These are phyloP conservation scores for Thinopyrum elongatum DNA, from an alignment of 176 grass and related monocot genomes.

Conservation along the genomic window DNA sequence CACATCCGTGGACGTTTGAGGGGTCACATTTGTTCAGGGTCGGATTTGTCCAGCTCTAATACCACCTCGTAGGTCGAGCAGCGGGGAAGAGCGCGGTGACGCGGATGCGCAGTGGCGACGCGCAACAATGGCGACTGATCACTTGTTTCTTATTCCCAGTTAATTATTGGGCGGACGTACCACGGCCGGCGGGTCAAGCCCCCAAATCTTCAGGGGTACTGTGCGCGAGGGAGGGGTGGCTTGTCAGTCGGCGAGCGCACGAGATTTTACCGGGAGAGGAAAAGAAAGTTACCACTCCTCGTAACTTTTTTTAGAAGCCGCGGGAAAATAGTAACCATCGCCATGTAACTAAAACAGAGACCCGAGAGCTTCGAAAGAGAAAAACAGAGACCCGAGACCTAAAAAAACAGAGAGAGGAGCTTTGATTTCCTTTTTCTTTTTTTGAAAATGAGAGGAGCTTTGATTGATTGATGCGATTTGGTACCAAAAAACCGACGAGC, in stretches of 20 bases:
- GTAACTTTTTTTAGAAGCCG: background rate
- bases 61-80: background rate
- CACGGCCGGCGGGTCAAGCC: slow-evolving; percentile 15
- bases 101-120: slow-evolving; percentile 7
- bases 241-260: background rate
- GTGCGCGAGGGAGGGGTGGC: background rate
- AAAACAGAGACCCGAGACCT: no score
- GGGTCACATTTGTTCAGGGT: no score
- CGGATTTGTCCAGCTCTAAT: no score
- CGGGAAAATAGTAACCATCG: background rate
- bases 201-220: slow-evolving; percentile 20
- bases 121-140: slow-evolving; percentile 30
- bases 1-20: no score
- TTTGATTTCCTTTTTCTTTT: no score
- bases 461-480: background rate
- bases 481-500: background rate
- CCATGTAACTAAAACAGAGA: no score
- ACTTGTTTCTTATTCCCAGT: background rate
- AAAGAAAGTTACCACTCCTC: no score
- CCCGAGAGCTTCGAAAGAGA: no score
- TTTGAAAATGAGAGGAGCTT: background rate
- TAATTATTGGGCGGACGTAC: slow-evolving; percentile 1
- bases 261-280: background rate
- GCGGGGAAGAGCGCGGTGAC: background rate
- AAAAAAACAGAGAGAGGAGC: no score